Base-by-base conservation (phyloP, 176 grass and related monocot species). In the Ensete glaucum region DNA sequence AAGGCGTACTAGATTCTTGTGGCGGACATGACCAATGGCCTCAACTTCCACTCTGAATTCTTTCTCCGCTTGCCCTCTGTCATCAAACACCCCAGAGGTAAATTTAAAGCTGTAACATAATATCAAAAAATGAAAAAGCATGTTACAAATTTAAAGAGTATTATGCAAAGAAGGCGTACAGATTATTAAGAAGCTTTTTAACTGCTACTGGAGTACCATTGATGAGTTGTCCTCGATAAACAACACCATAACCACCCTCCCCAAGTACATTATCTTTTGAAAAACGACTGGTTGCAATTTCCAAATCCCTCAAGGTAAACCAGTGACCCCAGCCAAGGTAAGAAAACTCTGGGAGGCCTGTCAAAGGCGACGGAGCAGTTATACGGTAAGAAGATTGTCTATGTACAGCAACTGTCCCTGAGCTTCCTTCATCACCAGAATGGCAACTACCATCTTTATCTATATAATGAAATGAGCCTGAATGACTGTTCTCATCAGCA, bases 31-130 rank as follows among this genome's bases (percentile, higher is more conserved):
- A 67, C 93, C 93, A 50, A 97, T 97, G 54, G 93, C 93, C 78
- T 97, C 93, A 59, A 97, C 93, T 88, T 97, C 93, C 79, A 97
- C 93, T 82, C 90, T 93, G 78, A 97, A 93, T 88, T 97, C 93
- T 81, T 89, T 92, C 84, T 97, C 93, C 23, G 90, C 93, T 69
- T 97, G 93, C 9, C 93, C 93, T 78, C 90, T 93, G 60, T 71
- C 87, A 81, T 74, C 22, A 74, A 74, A 26, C 13, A 29, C 3
- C 72, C 9, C 57, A 55, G 16, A 21, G 27, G 9, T 15, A 16
- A 27, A 13, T 16, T 74, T 55, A 12, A 24, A 12, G 16, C 19
- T 13, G 55, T 77, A 17, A 68, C 50, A 83, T 27, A 78, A 74
- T 23, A 23, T 76, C 0, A 69, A 14, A 20, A 50, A 69, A 50